Evolutionary conservation across 441 rosid genomes (phyloP).

Genomic region (Euphorbia schlechtendalii): DNA sequence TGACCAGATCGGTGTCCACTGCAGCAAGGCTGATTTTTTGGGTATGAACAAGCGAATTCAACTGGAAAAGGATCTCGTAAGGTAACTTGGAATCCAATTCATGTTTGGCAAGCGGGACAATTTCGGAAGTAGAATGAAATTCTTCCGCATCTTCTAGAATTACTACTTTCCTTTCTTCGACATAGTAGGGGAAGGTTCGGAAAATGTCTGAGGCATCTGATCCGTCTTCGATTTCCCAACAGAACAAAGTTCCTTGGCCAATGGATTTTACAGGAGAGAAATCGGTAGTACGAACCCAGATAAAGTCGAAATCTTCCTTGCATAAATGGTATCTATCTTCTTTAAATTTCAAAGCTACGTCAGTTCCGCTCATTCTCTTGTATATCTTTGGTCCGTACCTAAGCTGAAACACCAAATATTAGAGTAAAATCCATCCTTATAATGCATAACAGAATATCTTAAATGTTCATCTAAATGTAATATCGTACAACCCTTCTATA

Average conservation of each 20-base stretch:
- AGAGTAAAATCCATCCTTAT: no score
- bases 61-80: conserved; percentile 69
- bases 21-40: conserved; percentile 66
- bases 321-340: conserved; percentile 56
- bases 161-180: conserved; percentile 31
- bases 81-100: conserved; percentile 34
- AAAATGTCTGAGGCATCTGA: conserved; percentile 36
- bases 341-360: conserved; percentile 43
- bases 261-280: conserved; percentile 56
- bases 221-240: conserved; percentile 46
- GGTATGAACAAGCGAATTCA: conserved; percentile 73
- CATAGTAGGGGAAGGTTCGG: conserved; percentile 48
- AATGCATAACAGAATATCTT: no score
- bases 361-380: conserved; percentile 53
- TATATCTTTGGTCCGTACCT: conserved; percentile 64
- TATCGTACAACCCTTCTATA: background rate
- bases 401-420: no score
- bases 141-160: conserved; percentile 37
- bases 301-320: conserved; percentile 77
- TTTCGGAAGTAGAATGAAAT: conserved; percentile 39
- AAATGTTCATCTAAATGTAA: background rate
- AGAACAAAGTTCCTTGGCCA: conserved; percentile 58
- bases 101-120: conserved; percentile 55
- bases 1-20: conserved; percentile 36
- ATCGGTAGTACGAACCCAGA: conserved; percentile 82